Base-by-base conservation (phyloP, 2,329 filamentous ascomycete species). In the Albifimbria verrucaria region DNA sequence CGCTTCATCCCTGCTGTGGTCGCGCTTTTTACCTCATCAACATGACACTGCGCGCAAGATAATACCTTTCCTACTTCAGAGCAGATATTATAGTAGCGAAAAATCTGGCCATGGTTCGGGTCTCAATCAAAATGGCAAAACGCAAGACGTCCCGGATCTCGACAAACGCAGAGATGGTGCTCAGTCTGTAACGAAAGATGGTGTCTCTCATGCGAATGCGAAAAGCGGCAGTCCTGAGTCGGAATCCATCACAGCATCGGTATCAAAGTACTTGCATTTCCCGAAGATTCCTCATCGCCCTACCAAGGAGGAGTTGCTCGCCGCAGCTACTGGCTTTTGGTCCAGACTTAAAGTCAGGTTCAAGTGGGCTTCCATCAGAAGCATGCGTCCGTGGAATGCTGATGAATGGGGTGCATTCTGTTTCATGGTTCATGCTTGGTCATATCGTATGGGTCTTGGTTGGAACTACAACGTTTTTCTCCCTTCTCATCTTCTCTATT, bases 281-380 rank as follows among this genome's bases (percentile, higher is more conserved):
- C 74, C 80, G 22, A 88, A 89, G 62, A 83, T 92, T 69, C 84
- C 88, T n/a, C 91, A 97, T 74, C 82, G 92, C 20, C 93, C 94
- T 5, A 93, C 88, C 7, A 97, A 96, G 67, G 92, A 97, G 68
- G 94, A 99, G 70, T 80, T 99, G 24, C 78, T 99, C 32, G 88
- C 90, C 20, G 93, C 94, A 4, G 92, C 94, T 32, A 97, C 86
- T 21, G 92, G 92, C 1, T 97, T 97, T 69, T 94, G 91, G 86
- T 88, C 95, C 57, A 84, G 94, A 48, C 72, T 97, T 44, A 91
- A 88, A 65, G 89, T 97, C 22, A 88, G 92, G 41, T 95, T 97
- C 76, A 99, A 99, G 72, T 99, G 94, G 94, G 87, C 94, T 63
- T 95, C 94, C 2, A 99, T 99, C 63, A 81, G 92, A 66, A 96